Percentiles rank a stretch among this genome's conserved stretches.
These are phyloP conservation scores for Solanum okadae DNA, from an alignment of 257 asterid genomes.

Conservation along the genomic window DNA sequence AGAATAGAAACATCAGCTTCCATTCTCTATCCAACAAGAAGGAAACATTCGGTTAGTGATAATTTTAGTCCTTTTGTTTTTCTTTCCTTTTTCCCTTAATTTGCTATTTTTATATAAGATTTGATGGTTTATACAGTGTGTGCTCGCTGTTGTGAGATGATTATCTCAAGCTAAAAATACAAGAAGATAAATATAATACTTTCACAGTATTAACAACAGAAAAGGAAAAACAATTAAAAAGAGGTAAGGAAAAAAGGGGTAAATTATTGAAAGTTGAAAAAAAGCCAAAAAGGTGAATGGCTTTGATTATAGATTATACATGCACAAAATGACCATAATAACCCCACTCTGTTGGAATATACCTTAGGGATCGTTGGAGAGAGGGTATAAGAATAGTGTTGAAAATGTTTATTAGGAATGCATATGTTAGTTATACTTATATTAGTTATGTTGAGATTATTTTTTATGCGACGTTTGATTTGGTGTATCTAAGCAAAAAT, in stretches of 20 bases:
- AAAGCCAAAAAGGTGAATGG: neutral
- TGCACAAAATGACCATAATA: neutral
- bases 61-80: neutral
- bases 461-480: neutral
- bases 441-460: too few species aligned
- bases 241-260: neutral
- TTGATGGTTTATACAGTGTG: neutral
- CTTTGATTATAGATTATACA: neutral
- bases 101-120: neutral
- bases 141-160: neutral
- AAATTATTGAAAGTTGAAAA: neutral
- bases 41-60: neutral
- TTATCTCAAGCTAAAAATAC: neutral
- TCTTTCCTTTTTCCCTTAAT: too few species aligned
- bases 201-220: neutral
- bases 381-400: neutral
- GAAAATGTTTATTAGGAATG: too few species aligned
- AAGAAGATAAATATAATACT: neutral
- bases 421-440: too few species aligned
- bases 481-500: neutral
- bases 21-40: constrained; percentile 12
- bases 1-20: constrained; percentile 39
- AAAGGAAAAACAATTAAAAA: too few species aligned
- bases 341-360: neutral
- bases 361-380: neutral